Base-by-base conservation (phyloP, 306 rosid genomes). In the Fragaria iinumae region DNA sequence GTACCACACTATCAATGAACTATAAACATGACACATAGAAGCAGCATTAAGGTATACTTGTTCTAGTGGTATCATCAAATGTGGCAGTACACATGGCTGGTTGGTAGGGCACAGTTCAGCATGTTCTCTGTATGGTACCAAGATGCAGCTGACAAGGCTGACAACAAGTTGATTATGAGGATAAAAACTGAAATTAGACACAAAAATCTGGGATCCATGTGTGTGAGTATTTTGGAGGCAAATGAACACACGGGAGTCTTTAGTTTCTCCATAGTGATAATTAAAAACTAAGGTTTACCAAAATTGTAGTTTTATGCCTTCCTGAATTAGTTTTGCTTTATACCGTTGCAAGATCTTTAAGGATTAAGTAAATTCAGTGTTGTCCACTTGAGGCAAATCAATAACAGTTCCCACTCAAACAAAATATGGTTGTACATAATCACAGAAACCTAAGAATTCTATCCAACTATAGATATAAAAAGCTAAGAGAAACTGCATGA, bases 401-500 rank as follows among this genome's bases (percentile, higher is more conserved):
- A 7, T 20, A 25, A 49, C 11, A 11, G 18, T 49, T 48, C 36
- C 62, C 62, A 71, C 60, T 71, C 9, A 0, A 12, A 9, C 67
- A 73, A 38, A 21, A 59, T 11, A 72, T 60, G 56, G 56, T 60
- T 11, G 71, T 45, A 29, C 21, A 67, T 66, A 69, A 74, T 50
- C 17, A 72, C 64, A 39, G 29, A 57, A 47, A 43, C 59, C 11
- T 4, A 70, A 44, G 67, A 43, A 43, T 62, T 74, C 39, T 45
- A 27, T 23, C 14, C 21, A 43, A 74, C 29, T 11, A 57, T 11
- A 20, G 18, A 32, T 57, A 32, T 25, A 5, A 25, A 45, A 16
- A 78, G 45, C 12, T 11, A 17, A 39, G 17, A 71, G 56, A 50
- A 84, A 72, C 78, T 57, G 49, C 12, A 11, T 45, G 34, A 79